Percentiles rank a stretch among this genome's conserved stretches.
These are phyloP conservation scores for Ophiorrhiza pumila DNA, from an alignment of 257 asterid species.

Conservation along the genomic window DNA sequence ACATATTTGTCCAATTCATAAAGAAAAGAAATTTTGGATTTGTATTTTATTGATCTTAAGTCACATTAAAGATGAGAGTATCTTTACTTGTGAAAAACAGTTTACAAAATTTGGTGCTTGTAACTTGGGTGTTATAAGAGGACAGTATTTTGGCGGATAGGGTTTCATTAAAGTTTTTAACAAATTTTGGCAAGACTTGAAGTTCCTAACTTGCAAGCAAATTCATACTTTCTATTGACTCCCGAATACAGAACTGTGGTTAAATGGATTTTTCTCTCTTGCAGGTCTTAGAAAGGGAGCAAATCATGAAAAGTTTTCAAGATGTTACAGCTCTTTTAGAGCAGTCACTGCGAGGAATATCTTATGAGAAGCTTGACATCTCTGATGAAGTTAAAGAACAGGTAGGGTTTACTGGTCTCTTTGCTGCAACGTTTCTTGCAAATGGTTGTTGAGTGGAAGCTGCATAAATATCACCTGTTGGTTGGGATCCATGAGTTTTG, in stretches of 20 bases:
- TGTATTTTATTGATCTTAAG: not conserved
- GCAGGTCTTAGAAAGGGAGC: constrained; percentile 91
- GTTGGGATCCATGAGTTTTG: not conserved
- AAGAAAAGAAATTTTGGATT: too few species aligned
- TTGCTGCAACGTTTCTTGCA: not conserved
- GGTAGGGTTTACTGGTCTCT: constrained; percentile 33
- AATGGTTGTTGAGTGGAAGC: constrained; percentile 5
- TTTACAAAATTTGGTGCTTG: not conserved
- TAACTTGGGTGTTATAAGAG: not conserved
- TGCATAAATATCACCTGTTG: not conserved
- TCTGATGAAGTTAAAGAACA: constrained; percentile 98
- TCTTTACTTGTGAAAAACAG: not conserved
- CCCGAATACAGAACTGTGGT: constrained; percentile 7
- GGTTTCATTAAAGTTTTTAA: not conserved
- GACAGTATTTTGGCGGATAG: not conserved
- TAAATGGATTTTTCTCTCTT: constrained; percentile 19
- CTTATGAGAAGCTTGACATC: constrained; percentile 78
- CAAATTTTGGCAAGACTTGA: not conserved
- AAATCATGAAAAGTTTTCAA: constrained; percentile 61
- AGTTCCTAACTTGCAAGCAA: not conserved
- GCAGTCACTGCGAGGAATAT: constrained; percentile 73
- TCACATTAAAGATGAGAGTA: not conserved
- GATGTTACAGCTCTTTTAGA: constrained; percentile 77
- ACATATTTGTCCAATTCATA: not conserved
- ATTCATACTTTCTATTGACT: not conserved